Percentiles rank a stretch among this genome's conserved stretches.
Conservation (phyloP, 225 moss, liverwort and hornwort genomes). For the Polytrichum commune region DNA sequence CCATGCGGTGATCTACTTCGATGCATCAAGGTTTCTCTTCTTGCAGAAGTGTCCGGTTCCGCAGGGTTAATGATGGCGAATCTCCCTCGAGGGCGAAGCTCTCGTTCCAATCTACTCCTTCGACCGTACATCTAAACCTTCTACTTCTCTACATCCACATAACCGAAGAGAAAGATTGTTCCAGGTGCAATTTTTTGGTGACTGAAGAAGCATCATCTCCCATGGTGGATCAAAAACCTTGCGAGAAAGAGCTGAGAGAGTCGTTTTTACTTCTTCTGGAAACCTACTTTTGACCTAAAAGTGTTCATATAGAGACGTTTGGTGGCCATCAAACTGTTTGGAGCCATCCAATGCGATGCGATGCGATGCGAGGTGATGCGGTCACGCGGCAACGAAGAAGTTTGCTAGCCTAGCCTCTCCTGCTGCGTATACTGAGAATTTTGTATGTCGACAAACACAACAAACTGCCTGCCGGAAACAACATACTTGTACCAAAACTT, state of each 20-base stretch:
- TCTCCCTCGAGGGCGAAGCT: slow-evolving; percentile 51
- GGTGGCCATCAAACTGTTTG: no score
- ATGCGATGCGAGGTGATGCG: no score
- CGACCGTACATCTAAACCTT: slow-evolving; percentile 24
- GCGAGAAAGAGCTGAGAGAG: slow-evolving; percentile 1
- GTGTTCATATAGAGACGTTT: slow-evolving; percentile 13
- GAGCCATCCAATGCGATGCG: no score
- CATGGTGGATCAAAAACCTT: slow-evolving; percentile 24
- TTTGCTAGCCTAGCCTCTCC: slow-evolving; percentile 9
- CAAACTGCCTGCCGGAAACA: slow-evolving; percentile 26
- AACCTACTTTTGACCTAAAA: slow-evolving; percentile 16
- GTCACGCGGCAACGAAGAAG: not conserved
- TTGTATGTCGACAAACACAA: slow-evolving; percentile 41
- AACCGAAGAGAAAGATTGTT: slow-evolving; percentile 13
- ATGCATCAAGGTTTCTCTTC: slow-evolving; percentile 61
- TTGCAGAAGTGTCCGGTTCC: slow-evolving; percentile 71
- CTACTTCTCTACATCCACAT: not conserved
- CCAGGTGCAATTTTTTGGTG: slow-evolving; percentile 15
- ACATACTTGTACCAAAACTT: slow-evolving; percentile 1
- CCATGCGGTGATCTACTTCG: slow-evolving; percentile 69
- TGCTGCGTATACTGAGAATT: slow-evolving; percentile 28
- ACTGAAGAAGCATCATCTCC: slow-evolving; percentile 2
- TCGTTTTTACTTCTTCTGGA: slow-evolving; percentile 4
- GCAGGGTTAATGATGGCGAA: slow-evolving; percentile 34
- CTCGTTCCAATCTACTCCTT: slow-evolving; percentile 30